phyloP scores from a whole-genome alignment of 139 green algal genomes.

The Pleodorina starrii region DNA sequence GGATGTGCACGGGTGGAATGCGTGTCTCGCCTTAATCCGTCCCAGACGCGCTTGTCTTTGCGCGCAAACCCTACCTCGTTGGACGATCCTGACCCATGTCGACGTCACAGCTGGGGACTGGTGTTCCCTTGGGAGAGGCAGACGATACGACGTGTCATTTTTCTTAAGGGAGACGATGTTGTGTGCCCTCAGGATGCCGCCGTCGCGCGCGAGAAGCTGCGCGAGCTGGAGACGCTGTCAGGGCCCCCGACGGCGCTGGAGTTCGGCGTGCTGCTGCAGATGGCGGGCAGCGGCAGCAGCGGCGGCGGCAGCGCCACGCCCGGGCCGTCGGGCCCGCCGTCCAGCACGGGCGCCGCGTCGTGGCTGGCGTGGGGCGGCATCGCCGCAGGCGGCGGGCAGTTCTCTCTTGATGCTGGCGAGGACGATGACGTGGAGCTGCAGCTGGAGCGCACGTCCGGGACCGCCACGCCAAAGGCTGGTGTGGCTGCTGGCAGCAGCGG shows the following conservation, averaged over 20 bases:
- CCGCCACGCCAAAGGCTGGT: not conserved
- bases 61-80: no score
- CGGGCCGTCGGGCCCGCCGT: not conserved
- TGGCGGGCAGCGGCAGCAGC: not conserved
- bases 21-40: no score
- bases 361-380: not conserved
- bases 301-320: not conserved
- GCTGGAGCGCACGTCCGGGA: not conserved
- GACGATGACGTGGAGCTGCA: not conserved
- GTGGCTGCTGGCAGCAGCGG: not conserved
- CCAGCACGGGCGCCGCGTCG: not conserved
- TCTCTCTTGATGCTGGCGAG: not conserved
- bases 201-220: constrained; percentile 39
- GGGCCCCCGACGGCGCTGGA: constrained; percentile 3
- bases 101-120: no score
- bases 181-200: constrained; percentile 10
- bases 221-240: constrained; percentile 7
- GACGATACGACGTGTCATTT: no score
- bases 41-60: no score
- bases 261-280: not conserved
- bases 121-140: no score
- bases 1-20: no score
- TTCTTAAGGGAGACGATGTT: no score
- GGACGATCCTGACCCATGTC: no score
- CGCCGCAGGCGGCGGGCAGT: not conserved